These are phyloP conservation scores for Westerdykella aurantiaca DNA, from an alignment of 2,329 filamentous ascomycete species.

Conservation along the genomic window DNA sequence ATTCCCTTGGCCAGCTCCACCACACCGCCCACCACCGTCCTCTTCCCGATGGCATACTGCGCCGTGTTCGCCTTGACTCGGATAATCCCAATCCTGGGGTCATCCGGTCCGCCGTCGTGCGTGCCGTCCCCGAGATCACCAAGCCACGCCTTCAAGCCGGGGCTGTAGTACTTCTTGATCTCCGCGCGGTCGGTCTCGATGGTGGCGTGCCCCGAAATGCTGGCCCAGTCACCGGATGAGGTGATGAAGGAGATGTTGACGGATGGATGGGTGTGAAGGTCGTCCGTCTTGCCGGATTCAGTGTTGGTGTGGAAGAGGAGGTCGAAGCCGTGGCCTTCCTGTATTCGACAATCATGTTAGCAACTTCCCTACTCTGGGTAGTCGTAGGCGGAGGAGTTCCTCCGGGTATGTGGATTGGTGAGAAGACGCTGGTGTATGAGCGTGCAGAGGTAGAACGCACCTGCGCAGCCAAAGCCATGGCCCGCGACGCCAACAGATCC, in stretches of 20 bases:
- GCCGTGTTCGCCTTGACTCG: constrained; percentile 66
- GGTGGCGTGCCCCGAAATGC: constrained; percentile 65
- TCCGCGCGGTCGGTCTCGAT: constrained; percentile 64
- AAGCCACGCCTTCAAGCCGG: constrained; percentile 73
- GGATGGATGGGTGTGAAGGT: constrained; percentile 64
- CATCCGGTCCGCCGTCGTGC: constrained; percentile 75
- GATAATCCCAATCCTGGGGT: constrained; percentile 78
- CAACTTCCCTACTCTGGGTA: background rate
- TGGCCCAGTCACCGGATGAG: constrained; percentile 75
- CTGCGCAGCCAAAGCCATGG: constrained; percentile 78
- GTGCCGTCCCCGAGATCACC: constrained; percentile 73
- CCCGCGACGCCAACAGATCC: constrained; percentile 68
- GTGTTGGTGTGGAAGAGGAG: constrained; percentile 90
- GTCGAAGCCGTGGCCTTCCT: constrained; percentile 75
- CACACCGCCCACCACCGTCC: constrained; percentile 58
- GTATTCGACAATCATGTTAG: constrained; percentile 3
- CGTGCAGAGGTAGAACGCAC: constrained; percentile 41
- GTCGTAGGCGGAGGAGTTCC: too few relatives aligned
- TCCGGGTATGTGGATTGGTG: background rate
- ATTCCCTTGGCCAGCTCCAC: constrained; percentile 71
- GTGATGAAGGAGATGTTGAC: constrained; percentile 81
- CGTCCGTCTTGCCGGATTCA: constrained; percentile 80
- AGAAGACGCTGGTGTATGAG: background rate
- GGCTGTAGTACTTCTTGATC: constrained; percentile 65
- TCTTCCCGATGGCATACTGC: constrained; percentile 62